Evolutionary conservation across 2,329 filamentous ascomycete species (phyloP), one percentile per base, ranked within the genome.

Genomic region (Pseudogymnoascus sp.): DNA sequence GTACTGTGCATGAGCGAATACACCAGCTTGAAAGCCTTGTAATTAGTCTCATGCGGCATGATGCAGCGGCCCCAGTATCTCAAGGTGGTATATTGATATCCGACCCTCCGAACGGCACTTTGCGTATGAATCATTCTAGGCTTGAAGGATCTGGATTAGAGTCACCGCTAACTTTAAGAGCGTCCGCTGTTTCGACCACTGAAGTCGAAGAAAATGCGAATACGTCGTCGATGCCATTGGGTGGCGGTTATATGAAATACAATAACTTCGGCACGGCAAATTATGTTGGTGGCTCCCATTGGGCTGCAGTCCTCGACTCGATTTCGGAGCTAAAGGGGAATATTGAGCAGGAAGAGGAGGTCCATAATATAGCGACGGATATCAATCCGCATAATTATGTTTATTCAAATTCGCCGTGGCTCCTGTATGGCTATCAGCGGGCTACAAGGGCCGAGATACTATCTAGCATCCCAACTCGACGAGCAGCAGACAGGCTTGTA

Each of bases 201-300:
- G 17, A 17, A 3, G 23, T 3, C 4, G 26, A 31, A 31, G 26
- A 53, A 17, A 17, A 17, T 53, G 9, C 9, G 6, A 31, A 53
- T 53, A 19, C 46, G n/a, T 17, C 26, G 17, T 53, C 46, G 6
- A n/a, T 53, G 11, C 64, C 67, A 40, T 59, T 67, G 65, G 70
- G 70, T 61, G 66, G 62, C 65, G 70, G 70, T 37, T 71, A 35
- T 64, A 62, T 73, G 60, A 70, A 66, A 35, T 64, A 72, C 50
- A 62, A 66, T 62, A 64, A 69, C 26, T 67, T 67, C 64, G 70
- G 70, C 61, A 65, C 67, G 40, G 15, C n/a, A 6, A 71, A 66
- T 64, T 74, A 74, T 68, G 67, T 73, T 62, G 64, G 69, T 50
- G 72, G 68, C 64, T 66, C 65, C 59, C 72, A 72, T 66, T 74